Conservation (phyloP, 202 grass and related monocot species). For the Setaria italica region DNA sequence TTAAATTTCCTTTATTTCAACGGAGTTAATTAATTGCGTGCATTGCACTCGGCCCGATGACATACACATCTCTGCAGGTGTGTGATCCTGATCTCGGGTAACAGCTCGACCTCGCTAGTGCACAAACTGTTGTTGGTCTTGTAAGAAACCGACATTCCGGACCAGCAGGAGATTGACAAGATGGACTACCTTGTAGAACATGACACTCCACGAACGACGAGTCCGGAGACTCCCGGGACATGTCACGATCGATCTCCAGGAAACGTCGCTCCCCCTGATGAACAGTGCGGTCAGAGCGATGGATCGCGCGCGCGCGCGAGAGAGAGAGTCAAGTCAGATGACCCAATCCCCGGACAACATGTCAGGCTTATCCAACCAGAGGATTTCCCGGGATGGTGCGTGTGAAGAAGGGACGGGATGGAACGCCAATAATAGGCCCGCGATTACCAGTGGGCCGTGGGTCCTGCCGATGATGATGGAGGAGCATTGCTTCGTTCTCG, state of each 20-base stretch:
- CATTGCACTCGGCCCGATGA: too few relatives aligned
- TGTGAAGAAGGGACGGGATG: too few relatives aligned
- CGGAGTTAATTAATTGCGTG: neutral
- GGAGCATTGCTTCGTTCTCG: too few relatives aligned
- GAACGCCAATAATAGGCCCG: conserved; percentile 9
- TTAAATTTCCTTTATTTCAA: neutral
- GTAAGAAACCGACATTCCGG: neutral
- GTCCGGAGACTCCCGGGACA: neutral
- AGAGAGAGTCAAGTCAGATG: neutral
- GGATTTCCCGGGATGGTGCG: too few relatives aligned
- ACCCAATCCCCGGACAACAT: neutral
- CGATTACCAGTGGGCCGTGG: neutral
- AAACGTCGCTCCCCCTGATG: neutral
- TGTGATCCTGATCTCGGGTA: neutral
- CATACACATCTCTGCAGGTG: neutral
- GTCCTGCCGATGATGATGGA: neutral
- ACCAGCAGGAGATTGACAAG: neutral
- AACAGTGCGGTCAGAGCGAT: neutral
- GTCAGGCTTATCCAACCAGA: too few relatives aligned
- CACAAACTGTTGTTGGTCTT: neutral
- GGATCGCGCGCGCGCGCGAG: neutral
- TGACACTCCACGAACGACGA: neutral
- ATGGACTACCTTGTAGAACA: neutral
- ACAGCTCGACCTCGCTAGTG: neutral
- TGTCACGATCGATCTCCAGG: neutral